phyloP scores from a whole-genome alignment of 2,329 filamentous ascomycete genomes.

The Fusarium vanettenii region DNA sequence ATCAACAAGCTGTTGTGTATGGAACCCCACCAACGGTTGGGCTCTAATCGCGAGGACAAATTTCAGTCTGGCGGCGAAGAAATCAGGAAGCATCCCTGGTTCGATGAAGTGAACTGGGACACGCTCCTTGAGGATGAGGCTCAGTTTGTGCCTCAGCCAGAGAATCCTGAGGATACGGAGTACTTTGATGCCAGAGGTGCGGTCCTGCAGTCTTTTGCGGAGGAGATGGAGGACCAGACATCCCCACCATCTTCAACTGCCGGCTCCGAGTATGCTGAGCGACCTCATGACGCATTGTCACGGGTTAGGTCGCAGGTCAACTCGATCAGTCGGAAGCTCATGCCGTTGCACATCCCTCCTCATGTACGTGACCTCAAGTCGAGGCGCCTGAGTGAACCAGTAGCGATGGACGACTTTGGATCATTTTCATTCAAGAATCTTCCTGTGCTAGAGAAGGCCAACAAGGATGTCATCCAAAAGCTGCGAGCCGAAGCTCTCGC shows the following conservation, averaged over 20 bases:
- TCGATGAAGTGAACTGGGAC: constrained; percentile 88
- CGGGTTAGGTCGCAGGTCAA: constrained; percentile 89
- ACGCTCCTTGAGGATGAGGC: constrained; percentile 93
- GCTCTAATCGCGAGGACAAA: constrained; percentile 86
- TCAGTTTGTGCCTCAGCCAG: constrained; percentile 90
- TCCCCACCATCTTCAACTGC: constrained; percentile 78
- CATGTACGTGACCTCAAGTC: constrained; percentile 93
- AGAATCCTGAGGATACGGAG: constrained; percentile 97
- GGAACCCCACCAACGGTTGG: constrained; percentile 83
- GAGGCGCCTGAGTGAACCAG: constrained; percentile 89
- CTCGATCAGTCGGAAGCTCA: constrained; percentile 86
- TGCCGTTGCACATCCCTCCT: constrained; percentile 95
- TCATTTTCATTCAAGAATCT: constrained; percentile 98
- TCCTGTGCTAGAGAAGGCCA: constrained; percentile 95
- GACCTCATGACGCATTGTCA: constrained; percentile 94
- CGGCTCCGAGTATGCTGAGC: constrained; percentile 82
- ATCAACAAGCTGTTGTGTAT: constrained; percentile 93
- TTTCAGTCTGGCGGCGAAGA: constrained; percentile 88
- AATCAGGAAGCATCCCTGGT: constrained; percentile 91
- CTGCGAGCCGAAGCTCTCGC: constrained; percentile 90
- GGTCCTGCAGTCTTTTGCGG: constrained; percentile 89
- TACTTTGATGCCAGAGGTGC: constrained; percentile 96
- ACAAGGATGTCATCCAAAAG: constrained; percentile 98
- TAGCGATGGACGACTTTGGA: constrained; percentile 91
- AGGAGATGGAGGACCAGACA: constrained; percentile 91